Evolutionary conservation across 345 rosid species (phyloP), one percentile per base, ranked within the genome.

Genomic region (Brassica carinata): DNA sequence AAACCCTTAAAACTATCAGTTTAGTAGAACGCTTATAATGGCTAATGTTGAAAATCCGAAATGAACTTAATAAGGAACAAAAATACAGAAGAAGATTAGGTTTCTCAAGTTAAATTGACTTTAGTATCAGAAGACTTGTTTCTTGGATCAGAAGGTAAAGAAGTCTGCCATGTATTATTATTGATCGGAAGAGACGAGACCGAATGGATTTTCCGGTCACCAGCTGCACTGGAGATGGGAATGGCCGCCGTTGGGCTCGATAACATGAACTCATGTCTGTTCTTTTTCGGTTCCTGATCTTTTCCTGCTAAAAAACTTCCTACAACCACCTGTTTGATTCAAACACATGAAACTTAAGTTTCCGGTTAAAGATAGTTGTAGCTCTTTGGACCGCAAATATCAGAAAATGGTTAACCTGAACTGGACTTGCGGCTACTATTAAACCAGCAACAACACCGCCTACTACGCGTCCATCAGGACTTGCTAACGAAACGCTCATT

Each of bases 391-490:
- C 69, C 2, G 27, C 4, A 43, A 27, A 63, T 14, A 30, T 13
- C 5, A 64, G 38, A 64, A 29, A 70, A 45, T 1, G 34, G 40
- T 71, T 51, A 13, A 88, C 99, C 96, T 96, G 98, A 74, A 96
- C 94, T 11, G 98, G 98, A 80, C 95, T 72, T 9, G 99, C 97
- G 48, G 99, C 99, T 17, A 96, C 87, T 0, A 96, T 83, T 75
- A 94, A 88, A 80, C 99, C 99, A 5, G 98, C 98, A 15, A 96
- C 87, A 13, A 97, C 89, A 55, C 99, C 99, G 1, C 99, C 99
- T 1, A 96, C 84, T 36, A 96, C 97, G 68, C 99, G 99, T 5
- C 99, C 99, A 43, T 96, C 98, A 0, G 96, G 97, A 78, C 98
- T 90, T 2, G 92, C 93, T 73, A 96, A 81, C 0, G 99, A 96